phyloP scores from a whole-genome alignment of 2,329 filamentous ascomycete genomes.

The Venturia asperata region DNA sequence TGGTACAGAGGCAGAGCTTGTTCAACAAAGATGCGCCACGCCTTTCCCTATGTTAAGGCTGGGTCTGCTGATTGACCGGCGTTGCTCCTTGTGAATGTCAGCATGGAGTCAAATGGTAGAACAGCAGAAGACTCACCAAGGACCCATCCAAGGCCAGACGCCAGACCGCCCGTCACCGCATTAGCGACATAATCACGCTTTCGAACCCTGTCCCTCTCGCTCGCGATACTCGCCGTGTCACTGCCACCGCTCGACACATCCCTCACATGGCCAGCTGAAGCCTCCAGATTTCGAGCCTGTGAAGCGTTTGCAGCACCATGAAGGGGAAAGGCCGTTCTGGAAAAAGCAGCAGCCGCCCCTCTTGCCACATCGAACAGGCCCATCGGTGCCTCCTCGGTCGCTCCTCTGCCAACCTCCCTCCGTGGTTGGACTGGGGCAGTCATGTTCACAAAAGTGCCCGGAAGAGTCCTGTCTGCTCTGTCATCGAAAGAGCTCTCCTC shows the following conservation, averaged over 20 bases:
- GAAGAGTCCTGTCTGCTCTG: conserved; percentile 34
- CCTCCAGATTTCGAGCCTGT: conserved; percentile 12
- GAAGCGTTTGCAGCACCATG: conserved; percentile 23
- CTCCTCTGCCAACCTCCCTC: conserved; percentile 36
- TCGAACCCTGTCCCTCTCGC: conserved; percentile 44
- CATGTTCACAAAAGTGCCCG: conserved; percentile 40
- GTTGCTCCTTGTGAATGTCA: conserved; percentile 1
- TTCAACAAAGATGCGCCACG: neutral
- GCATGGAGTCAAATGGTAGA: neutral
- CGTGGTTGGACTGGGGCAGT: conserved; percentile 31
- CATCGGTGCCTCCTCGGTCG: conserved; percentile 44
- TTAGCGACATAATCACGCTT: conserved; percentile 67
- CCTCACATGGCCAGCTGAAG: conserved; percentile 26
- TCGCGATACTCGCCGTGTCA: conserved; percentile 22
- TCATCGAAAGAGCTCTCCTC: conserved; percentile 66
- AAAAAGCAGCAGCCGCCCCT: conserved; percentile 43
- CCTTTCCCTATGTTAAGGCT: neutral
- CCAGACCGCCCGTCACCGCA: conserved; percentile 56
- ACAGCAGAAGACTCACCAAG: conserved; percentile 39
- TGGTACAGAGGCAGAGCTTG: neutral
- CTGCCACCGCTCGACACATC: conserved; percentile 26
- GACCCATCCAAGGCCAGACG: conserved; percentile 58
- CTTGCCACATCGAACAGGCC: conserved; percentile 47
- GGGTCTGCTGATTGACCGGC: conserved; percentile 10
- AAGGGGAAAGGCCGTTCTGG: conserved; percentile 42